These are phyloP conservation scores for Golubevia pallescens DNA, from an alignment of 1,284 basidiomycete genomes.

Conservation along the genomic window DNA sequence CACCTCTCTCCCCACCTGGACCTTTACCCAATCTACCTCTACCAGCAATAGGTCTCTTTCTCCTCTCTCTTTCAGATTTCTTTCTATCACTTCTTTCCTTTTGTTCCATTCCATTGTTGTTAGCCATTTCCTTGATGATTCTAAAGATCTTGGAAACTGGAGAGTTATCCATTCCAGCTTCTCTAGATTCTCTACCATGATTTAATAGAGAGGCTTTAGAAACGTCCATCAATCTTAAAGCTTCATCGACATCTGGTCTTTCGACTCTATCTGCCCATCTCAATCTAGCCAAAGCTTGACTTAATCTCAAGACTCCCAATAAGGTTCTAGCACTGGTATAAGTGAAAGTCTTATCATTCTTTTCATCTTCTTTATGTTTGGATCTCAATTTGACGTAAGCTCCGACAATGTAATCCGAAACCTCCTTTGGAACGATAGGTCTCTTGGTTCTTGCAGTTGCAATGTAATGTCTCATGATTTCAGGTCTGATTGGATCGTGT, in stretches of 20 bases:
- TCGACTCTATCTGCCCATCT: slow-evolving; percentile 82
- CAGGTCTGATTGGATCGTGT: slow-evolving; percentile 24
- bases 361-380: slow-evolving; percentile 86
- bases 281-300: slow-evolving; percentile 91
- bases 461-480: slow-evolving; percentile 76
- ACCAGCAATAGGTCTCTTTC: neutral
- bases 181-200: slow-evolving; percentile 11
- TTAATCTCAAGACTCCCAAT: slow-evolving; percentile 88
- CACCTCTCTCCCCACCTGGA: slow-evolving; percentile 11
- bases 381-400: slow-evolving; percentile 94
- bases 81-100: neutral
- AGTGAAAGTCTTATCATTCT: slow-evolving; percentile 83
- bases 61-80: neutral
- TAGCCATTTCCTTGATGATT: slow-evolving; percentile 46
- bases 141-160: slow-evolving; percentile 53
- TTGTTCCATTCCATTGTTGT: neutral
- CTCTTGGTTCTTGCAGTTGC: slow-evolving; percentile 87
- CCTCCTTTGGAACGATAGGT: slow-evolving; percentile 81
- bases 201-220: slow-evolving; percentile 80
- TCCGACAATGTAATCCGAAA: slow-evolving; percentile 92
- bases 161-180: slow-evolving; percentile 25
- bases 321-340: slow-evolving; percentile 98
- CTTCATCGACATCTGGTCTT: slow-evolving; percentile 91
- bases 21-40: slow-evolving; percentile 2
- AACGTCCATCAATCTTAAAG: slow-evolving; percentile 92